Conservation (phyloP, 768 basidiomycete genomes). For the Collybiopsis confluens region DNA sequence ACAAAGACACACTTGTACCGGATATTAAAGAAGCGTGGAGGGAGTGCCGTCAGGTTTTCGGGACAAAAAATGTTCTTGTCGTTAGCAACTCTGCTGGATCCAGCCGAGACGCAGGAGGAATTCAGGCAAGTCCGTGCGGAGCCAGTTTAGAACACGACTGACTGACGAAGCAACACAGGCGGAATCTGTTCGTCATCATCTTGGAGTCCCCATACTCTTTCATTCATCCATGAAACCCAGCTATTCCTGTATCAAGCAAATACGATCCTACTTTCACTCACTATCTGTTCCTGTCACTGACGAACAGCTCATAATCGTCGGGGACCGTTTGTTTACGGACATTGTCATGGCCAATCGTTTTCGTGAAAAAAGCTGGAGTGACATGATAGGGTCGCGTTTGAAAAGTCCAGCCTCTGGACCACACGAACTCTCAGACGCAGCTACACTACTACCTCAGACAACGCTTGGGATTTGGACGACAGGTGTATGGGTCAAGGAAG, state of each 20-base stretch:
- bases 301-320: conserved; percentile 75
- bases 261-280: conserved; percentile 72
- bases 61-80: conserved; percentile 74
- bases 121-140: conserved; percentile 56
- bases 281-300: conserved; percentile 51
- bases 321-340: conserved; percentile 92
- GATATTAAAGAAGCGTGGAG: conserved; percentile 78
- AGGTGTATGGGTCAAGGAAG: conserved; percentile 65
- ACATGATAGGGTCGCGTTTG: conserved; percentile 10
- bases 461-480: conserved; percentile 71
- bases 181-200: conserved; percentile 76
- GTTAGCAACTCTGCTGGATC: conserved; percentile 96
- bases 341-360: conserved; percentile 82
- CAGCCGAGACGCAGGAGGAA: conserved; percentile 64
- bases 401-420: neutral
- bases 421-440: neutral
- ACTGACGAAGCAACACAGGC: conserved; percentile 48
- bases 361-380: conserved; percentile 19
- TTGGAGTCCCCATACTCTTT: conserved; percentile 77
- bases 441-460: conserved; percentile 24
- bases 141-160: neutral
- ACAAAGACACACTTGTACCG: conserved; percentile 71
- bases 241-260: conserved; percentile 66
- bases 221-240: conserved; percentile 79
- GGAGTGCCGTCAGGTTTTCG: conserved; percentile 68